Conservation (phyloP, 305 asterid species). For the Fraxinus nigra region DNA sequence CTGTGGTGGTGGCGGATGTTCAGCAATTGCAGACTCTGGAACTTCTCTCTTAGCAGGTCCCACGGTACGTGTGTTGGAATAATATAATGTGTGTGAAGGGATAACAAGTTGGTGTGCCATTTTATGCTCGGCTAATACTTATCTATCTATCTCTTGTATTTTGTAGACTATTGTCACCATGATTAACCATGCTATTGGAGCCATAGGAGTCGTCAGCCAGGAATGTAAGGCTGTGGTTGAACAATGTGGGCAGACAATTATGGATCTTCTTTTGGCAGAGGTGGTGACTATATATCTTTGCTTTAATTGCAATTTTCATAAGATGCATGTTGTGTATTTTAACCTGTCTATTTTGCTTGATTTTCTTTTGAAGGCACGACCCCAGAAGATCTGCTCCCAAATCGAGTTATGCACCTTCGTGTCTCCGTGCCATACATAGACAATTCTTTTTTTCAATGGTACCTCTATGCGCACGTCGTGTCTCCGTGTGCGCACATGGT, state of each 20-base stretch:
- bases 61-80: constrained; percentile 43
- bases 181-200: constrained; percentile 98
- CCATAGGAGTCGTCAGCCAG: constrained; percentile 86
- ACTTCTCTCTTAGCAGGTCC: constrained; percentile 97
- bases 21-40: constrained; percentile 98
- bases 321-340: too few relatives aligned
- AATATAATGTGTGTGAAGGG: neutral
- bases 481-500: too few relatives aligned
- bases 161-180: constrained; percentile 70
- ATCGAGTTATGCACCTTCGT: constrained; percentile 74
- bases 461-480: too few relatives aligned
- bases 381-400: constrained; percentile 81
- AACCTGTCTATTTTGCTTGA: too few relatives aligned
- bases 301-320: neutral
- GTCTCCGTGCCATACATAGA: too few relatives aligned
- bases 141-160: constrained; percentile 5
- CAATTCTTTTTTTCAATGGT: too few relatives aligned
- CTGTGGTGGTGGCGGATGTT: constrained; percentile 66
- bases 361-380: constrained; percentile 40
- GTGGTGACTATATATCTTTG: constrained; percentile 27
- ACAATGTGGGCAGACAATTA: constrained; percentile 73
- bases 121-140: constrained; percentile 14
- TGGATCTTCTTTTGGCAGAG: constrained; percentile 75
- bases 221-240: constrained; percentile 85
- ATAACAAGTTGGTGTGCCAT: neutral